Evolutionary conservation across 257 asterid genomes (phyloP).

Genomic region (Dorcoceras hygrometricum): DNA sequence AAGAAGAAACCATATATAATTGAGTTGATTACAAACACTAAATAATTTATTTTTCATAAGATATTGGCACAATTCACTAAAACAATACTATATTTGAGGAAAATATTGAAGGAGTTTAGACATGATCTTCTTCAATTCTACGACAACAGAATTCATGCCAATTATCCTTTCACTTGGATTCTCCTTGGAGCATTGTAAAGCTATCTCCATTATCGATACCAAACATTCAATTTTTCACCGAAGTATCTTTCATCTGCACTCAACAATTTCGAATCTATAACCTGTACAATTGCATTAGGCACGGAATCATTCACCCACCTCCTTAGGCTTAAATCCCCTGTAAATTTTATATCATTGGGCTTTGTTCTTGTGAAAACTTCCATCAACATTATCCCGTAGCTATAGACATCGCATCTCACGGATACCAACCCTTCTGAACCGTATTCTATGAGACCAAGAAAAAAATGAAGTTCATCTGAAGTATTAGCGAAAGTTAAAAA

Average conservation of each 20-base stretch:
- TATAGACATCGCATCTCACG: slow-evolving; percentile 27
- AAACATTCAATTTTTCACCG: slow-evolving; percentile 10
- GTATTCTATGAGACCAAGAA: slow-evolving; percentile 14
- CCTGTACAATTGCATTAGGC: neutral
- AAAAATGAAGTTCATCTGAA: neutral
- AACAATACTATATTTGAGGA: neutral
- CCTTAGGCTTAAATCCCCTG: slow-evolving; percentile 22
- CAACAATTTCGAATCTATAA: slow-evolving; percentile 22
- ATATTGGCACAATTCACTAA: too few species aligned
- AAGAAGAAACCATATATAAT: too few species aligned
- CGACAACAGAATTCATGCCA: slow-evolving; percentile 18
- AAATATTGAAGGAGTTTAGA: neutral
- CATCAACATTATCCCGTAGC: slow-evolving; percentile 34
- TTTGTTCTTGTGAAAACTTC: slow-evolving; percentile 28
- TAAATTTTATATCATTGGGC: slow-evolving; percentile 23
- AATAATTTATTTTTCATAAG: too few species aligned
- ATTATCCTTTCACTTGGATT: slow-evolving; percentile 13
- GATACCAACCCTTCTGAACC: slow-evolving; percentile 28
- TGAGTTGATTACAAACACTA: too few species aligned
- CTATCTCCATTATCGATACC: slow-evolving; percentile 22
- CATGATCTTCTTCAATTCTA: slow-evolving; percentile 21
- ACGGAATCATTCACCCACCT: slow-evolving; percentile 8
- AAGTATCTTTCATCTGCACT: slow-evolving; percentile 5
- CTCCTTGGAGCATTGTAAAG: slow-evolving; percentile 20
- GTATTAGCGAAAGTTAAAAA: neutral